Percentiles rank a stretch among this genome's conserved stretches.
Conservation (phyloP, 306 rosid genomes). For the Corylus heterophylla region DNA sequence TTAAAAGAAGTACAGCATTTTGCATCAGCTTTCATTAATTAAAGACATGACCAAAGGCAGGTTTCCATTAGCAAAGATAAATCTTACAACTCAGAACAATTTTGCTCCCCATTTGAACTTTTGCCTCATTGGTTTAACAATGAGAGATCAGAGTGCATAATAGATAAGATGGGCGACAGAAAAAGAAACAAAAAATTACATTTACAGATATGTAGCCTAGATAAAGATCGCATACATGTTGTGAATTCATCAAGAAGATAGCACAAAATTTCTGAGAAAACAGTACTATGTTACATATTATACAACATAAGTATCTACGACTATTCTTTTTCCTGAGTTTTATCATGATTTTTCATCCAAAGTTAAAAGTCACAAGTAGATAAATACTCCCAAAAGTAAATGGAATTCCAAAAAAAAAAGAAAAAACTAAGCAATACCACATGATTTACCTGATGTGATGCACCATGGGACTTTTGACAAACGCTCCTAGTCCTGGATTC, state of each 20-base stretch:
- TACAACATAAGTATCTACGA: background rate
- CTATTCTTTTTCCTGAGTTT: background rate
- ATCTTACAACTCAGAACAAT: background rate
- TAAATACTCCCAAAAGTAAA: background rate
- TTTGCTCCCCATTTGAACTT: background rate
- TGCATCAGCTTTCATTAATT: background rate
- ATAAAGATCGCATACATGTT: background rate
- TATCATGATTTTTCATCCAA: background rate
- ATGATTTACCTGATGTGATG: constrained; percentile 66
- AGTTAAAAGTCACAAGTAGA: background rate
- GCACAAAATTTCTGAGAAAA: background rate
- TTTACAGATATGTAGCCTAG: background rate
- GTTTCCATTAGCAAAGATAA: constrained; percentile 8
- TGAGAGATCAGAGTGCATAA: background rate
- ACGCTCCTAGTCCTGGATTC: constrained; percentile 85
- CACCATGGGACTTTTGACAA: constrained; percentile 73
- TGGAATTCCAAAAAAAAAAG: background rate
- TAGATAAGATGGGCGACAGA: background rate
- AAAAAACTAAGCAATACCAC: constrained; percentile 23
- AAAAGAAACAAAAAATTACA: background rate
- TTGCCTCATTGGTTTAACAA: background rate
- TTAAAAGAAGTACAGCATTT: background rate
- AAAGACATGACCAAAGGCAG: constrained; percentile 5
- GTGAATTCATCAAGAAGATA: background rate
- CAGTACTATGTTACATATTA: background rate